Conservation (phyloP, 805 yeast species). For the Clavispora asparagi region DNA sequence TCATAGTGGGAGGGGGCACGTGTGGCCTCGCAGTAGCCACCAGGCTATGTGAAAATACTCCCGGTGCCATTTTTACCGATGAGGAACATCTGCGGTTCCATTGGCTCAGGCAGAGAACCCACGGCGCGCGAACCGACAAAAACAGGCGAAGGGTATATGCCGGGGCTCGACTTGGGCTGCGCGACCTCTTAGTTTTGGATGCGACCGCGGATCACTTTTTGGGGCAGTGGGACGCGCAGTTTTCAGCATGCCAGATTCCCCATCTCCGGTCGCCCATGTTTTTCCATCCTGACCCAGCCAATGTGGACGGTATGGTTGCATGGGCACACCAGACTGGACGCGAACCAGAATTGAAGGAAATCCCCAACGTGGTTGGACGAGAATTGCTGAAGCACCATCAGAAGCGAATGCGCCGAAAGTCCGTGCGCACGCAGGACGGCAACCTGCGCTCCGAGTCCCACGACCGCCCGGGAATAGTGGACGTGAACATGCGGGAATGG, state of each 20-base stretch:
- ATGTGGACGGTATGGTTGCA: conserved; percentile 39
- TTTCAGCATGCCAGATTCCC: conserved; percentile 38
- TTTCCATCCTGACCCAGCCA: conserved; percentile 42
- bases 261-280: conserved; percentile 43
- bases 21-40: conserved; percentile 40
- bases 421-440: conserved; percentile 4
- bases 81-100: conserved; percentile 44
- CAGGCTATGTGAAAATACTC: conserved; percentile 37
- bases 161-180: not conserved
- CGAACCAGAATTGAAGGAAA: conserved; percentile 35
- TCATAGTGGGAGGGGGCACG: conserved; percentile 45
- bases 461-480: conserved; percentile 32
- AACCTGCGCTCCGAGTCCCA: conserved; percentile 18
- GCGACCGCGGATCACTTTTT: conserved; percentile 26
- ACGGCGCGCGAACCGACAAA: not conserved
- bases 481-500: conserved; percentile 40
- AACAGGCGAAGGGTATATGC: not conserved
- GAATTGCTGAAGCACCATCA: conserved; percentile 40
- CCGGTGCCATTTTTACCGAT: conserved; percentile 41
- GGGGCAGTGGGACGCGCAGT: conserved; percentile 43
- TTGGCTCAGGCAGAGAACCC: conserved; percentile 28
- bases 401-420: conserved; percentile 23
- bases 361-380: conserved; percentile 39
- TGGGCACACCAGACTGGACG: conserved; percentile 30
- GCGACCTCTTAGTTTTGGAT: conserved; percentile 31